Evolutionary conservation across 2,329 filamentous ascomycete species (phyloP).

Genomic region (Coniella vitis): DNA sequence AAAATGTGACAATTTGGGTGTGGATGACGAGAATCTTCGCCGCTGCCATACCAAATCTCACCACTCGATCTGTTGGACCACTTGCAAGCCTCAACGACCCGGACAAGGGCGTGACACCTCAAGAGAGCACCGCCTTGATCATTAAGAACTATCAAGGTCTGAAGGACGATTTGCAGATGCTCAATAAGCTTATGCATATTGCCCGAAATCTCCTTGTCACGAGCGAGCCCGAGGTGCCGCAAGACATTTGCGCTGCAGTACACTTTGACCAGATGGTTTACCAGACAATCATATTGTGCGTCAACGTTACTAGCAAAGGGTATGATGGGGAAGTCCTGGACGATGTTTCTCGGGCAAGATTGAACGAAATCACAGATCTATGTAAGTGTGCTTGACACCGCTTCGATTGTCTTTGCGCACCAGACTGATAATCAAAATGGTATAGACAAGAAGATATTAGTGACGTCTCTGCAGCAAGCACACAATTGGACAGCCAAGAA

Average conservation of each 20-base stretch:
- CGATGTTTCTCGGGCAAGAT: slow-evolving; percentile 47
- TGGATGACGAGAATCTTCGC: slow-evolving; percentile 56
- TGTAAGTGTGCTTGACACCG: slow-evolving; percentile 37
- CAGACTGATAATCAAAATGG: slow-evolving; percentile 17
- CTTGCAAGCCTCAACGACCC: slow-evolving; percentile 46
- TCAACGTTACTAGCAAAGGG: slow-evolving; percentile 61
- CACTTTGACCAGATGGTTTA: slow-evolving; percentile 61
- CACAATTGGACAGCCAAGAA: slow-evolving; percentile 66
- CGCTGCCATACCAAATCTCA: slow-evolving; percentile 53
- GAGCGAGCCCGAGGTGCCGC: slow-evolving; percentile 56
- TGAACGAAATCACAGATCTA: slow-evolving; percentile 58
- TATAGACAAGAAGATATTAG: slow-evolving; percentile 58
- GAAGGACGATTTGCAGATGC: slow-evolving; percentile 54
- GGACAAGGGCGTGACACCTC: slow-evolving; percentile 50
- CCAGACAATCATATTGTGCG: slow-evolving; percentile 57
- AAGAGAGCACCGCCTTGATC: slow-evolving; percentile 56
- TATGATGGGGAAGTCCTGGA: slow-evolving; percentile 59
- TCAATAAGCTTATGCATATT: slow-evolving; percentile 63
- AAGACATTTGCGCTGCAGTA: slow-evolving; percentile 58
- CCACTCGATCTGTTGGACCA: slow-evolving; percentile 51
- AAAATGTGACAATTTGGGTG: slow-evolving; percentile 60
- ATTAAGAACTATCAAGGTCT: slow-evolving; percentile 55
- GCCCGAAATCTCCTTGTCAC: slow-evolving; percentile 59
- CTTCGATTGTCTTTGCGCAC: background rate
- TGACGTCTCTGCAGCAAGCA: slow-evolving; percentile 59